phyloP scores from a whole-genome alignment of 768 basidiomycete species.

The Peribolospora kevripleyi region DNA sequence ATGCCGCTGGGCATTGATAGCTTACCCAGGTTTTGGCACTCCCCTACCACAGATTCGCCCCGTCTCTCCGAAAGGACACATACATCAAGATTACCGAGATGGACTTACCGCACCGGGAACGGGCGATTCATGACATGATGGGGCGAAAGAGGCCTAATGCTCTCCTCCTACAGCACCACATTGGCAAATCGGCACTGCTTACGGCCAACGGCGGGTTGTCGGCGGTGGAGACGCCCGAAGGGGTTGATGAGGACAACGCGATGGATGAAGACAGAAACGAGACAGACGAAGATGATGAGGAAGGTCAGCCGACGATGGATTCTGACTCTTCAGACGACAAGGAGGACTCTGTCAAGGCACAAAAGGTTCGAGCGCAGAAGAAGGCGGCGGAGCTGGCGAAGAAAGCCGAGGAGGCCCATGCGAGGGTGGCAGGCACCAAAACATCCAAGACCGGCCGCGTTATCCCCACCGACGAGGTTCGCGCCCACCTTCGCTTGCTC shows the following conservation, averaged over 20 bases:
- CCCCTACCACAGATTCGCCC: slow-evolving; percentile 31
- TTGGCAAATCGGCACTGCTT: slow-evolving; percentile 6
- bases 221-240: slow-evolving; percentile 13
- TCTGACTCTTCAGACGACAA: slow-evolving; percentile 27
- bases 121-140: slow-evolving; percentile 27
- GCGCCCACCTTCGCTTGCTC: slow-evolving; percentile 69
- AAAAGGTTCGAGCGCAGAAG: slow-evolving; percentile 15
- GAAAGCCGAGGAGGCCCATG: slow-evolving; percentile 52
- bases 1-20: neutral
- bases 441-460: slow-evolving; percentile 42
- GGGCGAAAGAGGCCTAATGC: slow-evolving; percentile 52
- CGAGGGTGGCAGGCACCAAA: slow-evolving; percentile 46
- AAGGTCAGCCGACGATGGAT: slow-evolving; percentile 24
- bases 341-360: slow-evolving; percentile 22
- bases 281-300: slow-evolving; percentile 15
- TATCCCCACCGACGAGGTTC: slow-evolving; percentile 70
- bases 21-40: neutral
- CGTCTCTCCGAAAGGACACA: slow-evolving; percentile 82
- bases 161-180: slow-evolving; percentile 21
- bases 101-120: slow-evolving; percentile 64
- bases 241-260: slow-evolving; percentile 28
- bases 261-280: slow-evolving; percentile 28
- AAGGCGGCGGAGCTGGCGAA: slow-evolving; percentile 26
- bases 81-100: slow-evolving; percentile 80
- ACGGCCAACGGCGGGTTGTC: slow-evolving; percentile 8